Evolutionary conservation across 139 green algal genomes (phyloP), one percentile per base, ranked within the genome.

Genomic region (Edaphochlamys debaryana): DNA sequence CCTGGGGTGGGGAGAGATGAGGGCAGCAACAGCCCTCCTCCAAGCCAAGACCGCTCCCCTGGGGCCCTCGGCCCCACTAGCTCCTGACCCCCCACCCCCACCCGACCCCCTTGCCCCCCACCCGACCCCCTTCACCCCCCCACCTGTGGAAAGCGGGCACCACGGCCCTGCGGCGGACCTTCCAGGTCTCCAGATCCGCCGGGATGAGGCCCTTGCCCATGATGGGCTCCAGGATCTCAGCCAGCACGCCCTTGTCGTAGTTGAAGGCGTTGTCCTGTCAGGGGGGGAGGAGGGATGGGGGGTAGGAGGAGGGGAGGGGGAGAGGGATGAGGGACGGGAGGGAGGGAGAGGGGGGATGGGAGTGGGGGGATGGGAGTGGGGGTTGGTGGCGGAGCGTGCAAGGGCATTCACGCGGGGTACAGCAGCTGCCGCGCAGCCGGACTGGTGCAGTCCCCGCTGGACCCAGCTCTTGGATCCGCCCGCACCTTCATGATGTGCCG

Each of bases 151-250:
- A 99, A 19, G 92, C 97, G 7, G 98, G 98, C 42, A 98, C 96
- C 15, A 99, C 94, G 60, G 93, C 94, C 36, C 96, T 87, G 5
- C 97, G 89, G 32, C 97, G 86, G 34, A 94, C 85, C 85, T 82
- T 82, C 91, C 91, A 94, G 22, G 91, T 94, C 67, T 94, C 91
- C 68, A 94, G 75, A 83, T 93, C 91, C 40, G 91, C 91, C 25
- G 97, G 97, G 85, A 99, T 99, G 62, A 99, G 94, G 8, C 97
- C 97, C 85, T 99, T 99, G 67, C 97, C 97, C 97, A 99, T 99
- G 94, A 99, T 99, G 69, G 97, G 97, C 92, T 99, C 96, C 62
- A 99, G 91, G 68, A 99, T 99, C 86, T 99, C 97, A 25, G 97
- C 96, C 85, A 99, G 91, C 48, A 99, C 94, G 27, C 97, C 97